phyloP scores from a whole-genome alignment of 2,329 filamentous ascomycete genomes.

The Pseudopithomyces chartarum region DNA sequence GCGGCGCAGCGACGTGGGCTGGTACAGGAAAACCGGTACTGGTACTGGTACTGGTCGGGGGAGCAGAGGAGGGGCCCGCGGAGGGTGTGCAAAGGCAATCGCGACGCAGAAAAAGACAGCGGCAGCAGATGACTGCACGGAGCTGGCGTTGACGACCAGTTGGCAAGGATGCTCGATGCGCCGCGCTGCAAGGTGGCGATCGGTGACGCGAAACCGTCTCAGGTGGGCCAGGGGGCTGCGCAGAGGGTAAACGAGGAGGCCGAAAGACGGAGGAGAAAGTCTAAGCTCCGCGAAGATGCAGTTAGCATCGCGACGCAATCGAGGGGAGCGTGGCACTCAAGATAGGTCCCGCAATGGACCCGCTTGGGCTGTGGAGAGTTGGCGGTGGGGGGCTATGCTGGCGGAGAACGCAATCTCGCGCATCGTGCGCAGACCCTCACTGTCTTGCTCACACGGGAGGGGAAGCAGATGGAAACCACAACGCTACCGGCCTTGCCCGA shows the following conservation, averaged over 20 bases:
- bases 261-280: conserved; percentile 14
- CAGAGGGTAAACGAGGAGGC: conserved; percentile 4
- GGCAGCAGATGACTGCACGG: not conserved
- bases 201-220: conserved; percentile 37
- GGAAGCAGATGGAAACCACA: conserved; percentile 12
- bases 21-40: not conserved
- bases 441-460: conserved; percentile 5
- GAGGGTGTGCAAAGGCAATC: not conserved
- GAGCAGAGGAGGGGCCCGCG: not conserved
- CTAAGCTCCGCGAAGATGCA: conserved; percentile 27
- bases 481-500: conserved; percentile 12
- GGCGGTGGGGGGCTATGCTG: conserved; percentile 16
- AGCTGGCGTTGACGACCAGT: conserved; percentile 17
- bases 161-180: conserved; percentile 20
- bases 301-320: conserved; percentile 39
- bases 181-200: conserved; percentile 13
- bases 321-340: conserved; percentile 29
- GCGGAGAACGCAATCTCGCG: conserved; percentile 1
- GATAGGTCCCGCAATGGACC: conserved; percentile 20
- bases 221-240: conserved; percentile 28
- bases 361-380: conserved; percentile 24
- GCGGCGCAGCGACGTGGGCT: not conserved
- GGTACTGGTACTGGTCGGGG: not conserved
- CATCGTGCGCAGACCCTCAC: not conserved
- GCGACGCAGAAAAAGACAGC: conserved; percentile 11